phyloP scores from a whole-genome alignment of 805 yeast genomes.

The Cyberlindnera lachancei region DNA sequence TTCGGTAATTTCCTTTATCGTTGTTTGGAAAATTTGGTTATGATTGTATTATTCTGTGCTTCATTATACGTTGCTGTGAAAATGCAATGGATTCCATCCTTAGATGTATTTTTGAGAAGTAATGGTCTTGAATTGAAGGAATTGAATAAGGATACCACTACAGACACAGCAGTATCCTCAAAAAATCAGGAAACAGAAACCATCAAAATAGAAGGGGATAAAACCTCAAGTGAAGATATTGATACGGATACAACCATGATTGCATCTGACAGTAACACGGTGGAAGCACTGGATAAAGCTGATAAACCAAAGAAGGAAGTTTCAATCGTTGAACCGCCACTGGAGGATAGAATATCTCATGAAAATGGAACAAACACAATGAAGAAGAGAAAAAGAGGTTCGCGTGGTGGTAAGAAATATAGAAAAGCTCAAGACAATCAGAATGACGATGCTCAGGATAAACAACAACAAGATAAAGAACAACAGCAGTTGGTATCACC shows the following conservation, averaged over 20 bases:
- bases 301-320: conserved; percentile 17
- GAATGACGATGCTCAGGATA: conserved; percentile 3
- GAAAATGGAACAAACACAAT: conserved; percentile 23
- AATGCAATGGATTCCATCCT: conserved; percentile 26
- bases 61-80: conserved; percentile 23
- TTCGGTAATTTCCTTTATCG: conserved; percentile 27
- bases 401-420: conserved; percentile 71
- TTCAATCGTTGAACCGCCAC: conserved; percentile 23
- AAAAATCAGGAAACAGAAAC: not conserved
- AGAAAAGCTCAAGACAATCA: conserved; percentile 20
- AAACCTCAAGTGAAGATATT: not conserved
- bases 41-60: conserved; percentile 24
- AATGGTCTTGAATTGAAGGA: conserved; percentile 26
- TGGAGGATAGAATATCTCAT: conserved; percentile 11
- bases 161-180: not conserved
- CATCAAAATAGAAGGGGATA: not conserved
- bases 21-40: conserved; percentile 32
- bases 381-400: conserved; percentile 74
- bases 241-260: not conserved
- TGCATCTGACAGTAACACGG: not conserved
- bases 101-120: conserved; percentile 24
- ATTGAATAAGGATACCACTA: conserved; percentile 2
- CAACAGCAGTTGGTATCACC: conserved; percentile 25
- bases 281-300: not conserved
- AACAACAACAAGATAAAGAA: conserved; percentile 4